Conservation (phyloP, 768 basidiomycete genomes). For the Coprinopsis sp. region DNA sequence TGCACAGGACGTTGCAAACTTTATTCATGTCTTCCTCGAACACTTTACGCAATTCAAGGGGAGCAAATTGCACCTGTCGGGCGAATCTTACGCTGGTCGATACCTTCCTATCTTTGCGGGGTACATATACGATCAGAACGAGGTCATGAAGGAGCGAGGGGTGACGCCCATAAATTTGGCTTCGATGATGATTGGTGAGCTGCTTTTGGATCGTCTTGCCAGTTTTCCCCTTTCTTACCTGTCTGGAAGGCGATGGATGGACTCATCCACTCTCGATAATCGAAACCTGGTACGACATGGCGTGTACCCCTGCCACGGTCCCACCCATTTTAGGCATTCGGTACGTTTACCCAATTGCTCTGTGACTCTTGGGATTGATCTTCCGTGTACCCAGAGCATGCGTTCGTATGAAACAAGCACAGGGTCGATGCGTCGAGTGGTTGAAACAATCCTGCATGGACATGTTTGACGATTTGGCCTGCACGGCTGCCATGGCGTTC, state of each 20-base stretch:
- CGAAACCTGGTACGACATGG: conserved; percentile 42
- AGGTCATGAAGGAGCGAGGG: conserved; percentile 44
- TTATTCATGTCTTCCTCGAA: conserved; percentile 70
- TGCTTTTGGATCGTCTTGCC: background rate
- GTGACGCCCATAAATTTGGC: conserved; percentile 59
- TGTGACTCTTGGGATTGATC: conserved; percentile 22
- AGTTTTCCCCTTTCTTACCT: conserved; percentile 40
- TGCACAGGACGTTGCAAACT: conserved; percentile 65
- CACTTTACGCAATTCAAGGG: conserved; percentile 69
- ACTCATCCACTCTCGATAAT: no score
- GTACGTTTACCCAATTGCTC: conserved; percentile 33
- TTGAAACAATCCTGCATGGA: conserved; percentile 56
- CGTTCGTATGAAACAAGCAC: conserved; percentile 56
- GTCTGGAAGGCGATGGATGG: no score
- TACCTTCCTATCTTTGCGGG: conserved; percentile 74
- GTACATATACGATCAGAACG: conserved; percentile 72
- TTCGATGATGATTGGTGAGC: conserved; percentile 66
- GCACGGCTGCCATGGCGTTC: conserved; percentile 56
- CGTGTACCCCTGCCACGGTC: conserved; percentile 49
- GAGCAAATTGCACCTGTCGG: conserved; percentile 57
- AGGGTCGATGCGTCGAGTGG: conserved; percentile 57
- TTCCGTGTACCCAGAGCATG: conserved; percentile 43
- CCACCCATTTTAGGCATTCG: conserved; percentile 42
- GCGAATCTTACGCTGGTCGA: conserved; percentile 76
- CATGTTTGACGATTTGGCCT: conserved; percentile 59